Evolutionary conservation across 2,329 filamentous ascomycete genomes (phyloP), one percentile per base, ranked within the genome.

Genomic region (Aspergillus quadrilineatus): DNA sequence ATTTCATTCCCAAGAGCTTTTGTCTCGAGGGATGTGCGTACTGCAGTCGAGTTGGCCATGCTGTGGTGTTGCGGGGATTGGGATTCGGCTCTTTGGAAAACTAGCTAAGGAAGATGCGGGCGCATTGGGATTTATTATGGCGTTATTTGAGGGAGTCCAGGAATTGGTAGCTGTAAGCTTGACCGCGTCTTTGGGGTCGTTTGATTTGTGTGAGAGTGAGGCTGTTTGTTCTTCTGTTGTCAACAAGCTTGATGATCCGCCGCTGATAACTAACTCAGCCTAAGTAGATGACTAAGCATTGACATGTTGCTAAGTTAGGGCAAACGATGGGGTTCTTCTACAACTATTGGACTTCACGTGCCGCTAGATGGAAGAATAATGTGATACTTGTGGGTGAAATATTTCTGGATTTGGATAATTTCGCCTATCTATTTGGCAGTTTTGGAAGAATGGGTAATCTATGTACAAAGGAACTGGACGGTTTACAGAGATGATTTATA

Each of bases 1-100:
- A 5, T 14, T 5, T 37, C 8, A 5, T 14, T 14, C 34, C 34
- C 5, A 12, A 3, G 10, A 37, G 10, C 12, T 5, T 12, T 37
- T 34, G 7, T 6, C 32, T 15, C n/a, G 22, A 37, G 50, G 34
- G 41, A 37, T 28, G 15, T n/a, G 42, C 56, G 29, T 61, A 66
- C 64, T 45, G 60, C n/a, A 45, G 64, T 59, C 48, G 58, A 42
- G 37, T 58, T 58, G 28, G 52, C 53, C 52, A 58, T 51, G 50
- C 46, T 50, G 49, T 12, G 43, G 10, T 8, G 8, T 22, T 22
- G 12, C 22, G 43, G 43, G 22, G 43, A 15, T 47, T 45, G 36
- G 41, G 47, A 7, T 56, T 12, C 39, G 39, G 15, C 48, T 15
- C 17, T 17, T 28, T 28, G 50, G 39, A 29, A 26, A 36, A 29